phyloP scores from a whole-genome alignment of 495 filamentous ascomycete genomes.

The Penicillium maclennaniae region DNA sequence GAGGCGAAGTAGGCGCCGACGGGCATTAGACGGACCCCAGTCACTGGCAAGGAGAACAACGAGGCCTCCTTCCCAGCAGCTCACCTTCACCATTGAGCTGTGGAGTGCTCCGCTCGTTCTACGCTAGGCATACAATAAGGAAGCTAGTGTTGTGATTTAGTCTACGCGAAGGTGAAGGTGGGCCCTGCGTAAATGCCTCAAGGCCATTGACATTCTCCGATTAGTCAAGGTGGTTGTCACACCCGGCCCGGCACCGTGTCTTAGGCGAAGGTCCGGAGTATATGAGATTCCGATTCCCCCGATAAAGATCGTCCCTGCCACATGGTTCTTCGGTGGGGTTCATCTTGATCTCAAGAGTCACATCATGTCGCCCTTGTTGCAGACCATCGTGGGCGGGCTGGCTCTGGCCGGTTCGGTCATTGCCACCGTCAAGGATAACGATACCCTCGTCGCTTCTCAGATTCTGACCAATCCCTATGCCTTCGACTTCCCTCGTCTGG shows the following conservation, averaged over 20 bases:
- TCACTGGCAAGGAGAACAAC: neutral
- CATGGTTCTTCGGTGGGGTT: slow-evolving; percentile 21
- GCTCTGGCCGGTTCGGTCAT: slow-evolving; percentile 21
- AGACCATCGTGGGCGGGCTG: slow-evolving; percentile 18
- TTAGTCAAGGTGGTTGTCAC: slow-evolving; percentile 4
- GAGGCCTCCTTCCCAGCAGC: neutral
- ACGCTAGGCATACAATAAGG: no score
- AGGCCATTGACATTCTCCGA: neutral
- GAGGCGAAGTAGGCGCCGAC: neutral
- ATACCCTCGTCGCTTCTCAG: slow-evolving; percentile 30
- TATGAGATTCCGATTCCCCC: slow-evolving; percentile 9
- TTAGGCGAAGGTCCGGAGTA: neutral
- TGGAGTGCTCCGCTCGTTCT: no score
- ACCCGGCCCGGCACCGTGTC: neutral
- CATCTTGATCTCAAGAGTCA: neutral
- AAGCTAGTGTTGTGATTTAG: neutral
- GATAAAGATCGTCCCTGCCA: slow-evolving; percentile 14
- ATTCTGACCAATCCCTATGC: slow-evolving; percentile 31
- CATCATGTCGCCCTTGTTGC: slow-evolving; percentile 19
- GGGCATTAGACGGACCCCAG: neutral
- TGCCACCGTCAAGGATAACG: slow-evolving; percentile 8
- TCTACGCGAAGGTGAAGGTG: neutral
- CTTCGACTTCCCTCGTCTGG: slow-evolving; percentile 41
- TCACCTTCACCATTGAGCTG: no score
- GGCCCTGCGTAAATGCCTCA: no score